These are phyloP conservation scores for Tetrahymena malaccensis DNA, from an alignment of 73 alveolate species.

Conservation along the genomic window DNA sequence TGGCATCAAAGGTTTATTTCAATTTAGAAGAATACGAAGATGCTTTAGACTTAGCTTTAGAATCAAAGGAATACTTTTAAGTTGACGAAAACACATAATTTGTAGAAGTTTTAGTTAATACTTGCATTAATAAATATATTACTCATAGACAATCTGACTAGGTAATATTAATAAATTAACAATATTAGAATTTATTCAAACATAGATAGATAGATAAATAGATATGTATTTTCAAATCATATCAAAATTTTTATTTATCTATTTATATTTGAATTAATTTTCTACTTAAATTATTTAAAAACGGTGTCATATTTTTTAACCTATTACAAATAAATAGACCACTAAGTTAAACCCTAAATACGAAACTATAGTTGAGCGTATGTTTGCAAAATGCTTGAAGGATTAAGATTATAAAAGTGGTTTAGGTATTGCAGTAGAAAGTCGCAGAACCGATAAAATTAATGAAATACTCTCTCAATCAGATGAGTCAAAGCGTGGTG, in stretches of 20 bases:
- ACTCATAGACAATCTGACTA: conserved; percentile 43
- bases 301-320: conserved; percentile 10
- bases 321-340: background rate
- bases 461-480: conserved; percentile 50
- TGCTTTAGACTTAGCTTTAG: conserved; percentile 86
- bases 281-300: background rate
- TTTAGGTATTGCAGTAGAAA: conserved; percentile 76
- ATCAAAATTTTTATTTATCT: background rate
- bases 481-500: conserved; percentile 53
- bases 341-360: conserved; percentile 42
- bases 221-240: background rate
- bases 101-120: conserved; percentile 70
- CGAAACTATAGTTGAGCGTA: conserved; percentile 58
- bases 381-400: conserved; percentile 66
- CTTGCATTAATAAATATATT: conserved; percentile 84
- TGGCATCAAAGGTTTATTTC: conserved; percentile 72
- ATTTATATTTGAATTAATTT: background rate
- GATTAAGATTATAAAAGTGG: conserved; percentile 65
- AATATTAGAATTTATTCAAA: conserved; percentile 24
- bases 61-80: conserved; percentile 76
- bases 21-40: conserved; percentile 83
- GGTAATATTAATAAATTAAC: background rate
- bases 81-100: conserved; percentile 66
- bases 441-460: conserved; percentile 70
- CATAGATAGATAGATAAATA: too few species aligned